phyloP scores from a whole-genome alignment of 352 stramenopile species.

The Phytophthora fragariaefolia region DNA sequence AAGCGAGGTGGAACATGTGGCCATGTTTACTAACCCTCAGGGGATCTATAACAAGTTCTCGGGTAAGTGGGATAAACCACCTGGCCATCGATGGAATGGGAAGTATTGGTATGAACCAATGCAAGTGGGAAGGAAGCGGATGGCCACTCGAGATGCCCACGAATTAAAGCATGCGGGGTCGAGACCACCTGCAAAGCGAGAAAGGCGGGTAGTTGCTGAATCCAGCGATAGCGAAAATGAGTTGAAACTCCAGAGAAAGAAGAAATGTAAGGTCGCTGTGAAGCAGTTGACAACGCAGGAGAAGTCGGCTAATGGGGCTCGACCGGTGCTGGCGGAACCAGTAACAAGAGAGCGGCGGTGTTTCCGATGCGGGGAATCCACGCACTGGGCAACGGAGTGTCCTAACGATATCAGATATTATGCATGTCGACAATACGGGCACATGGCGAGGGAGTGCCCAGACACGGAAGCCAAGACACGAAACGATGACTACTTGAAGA shows the following conservation, averaged over 20 bases:
- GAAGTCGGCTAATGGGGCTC: not conserved
- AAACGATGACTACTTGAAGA: not conserved
- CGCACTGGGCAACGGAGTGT: not conserved
- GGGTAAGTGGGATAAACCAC: no score
- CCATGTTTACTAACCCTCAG: no score
- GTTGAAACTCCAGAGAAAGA: not conserved
- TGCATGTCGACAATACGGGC: not conserved
- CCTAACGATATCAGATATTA: not conserved
- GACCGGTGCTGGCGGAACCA: not conserved
- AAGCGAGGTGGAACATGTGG: not conserved
- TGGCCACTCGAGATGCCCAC: no score
- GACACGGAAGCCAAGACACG: not conserved
- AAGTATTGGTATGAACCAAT: no score
- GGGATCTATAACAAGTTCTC: no score
- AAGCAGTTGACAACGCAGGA: not conserved
- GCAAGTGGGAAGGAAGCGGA: no score
- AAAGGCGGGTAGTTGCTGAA: not conserved
- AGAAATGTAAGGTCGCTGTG: not conserved
- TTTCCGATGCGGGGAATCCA: not conserved
- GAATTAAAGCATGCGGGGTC: no score
- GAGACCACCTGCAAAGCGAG: not conserved
- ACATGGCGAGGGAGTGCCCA: not conserved
- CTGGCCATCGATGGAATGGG: no score
- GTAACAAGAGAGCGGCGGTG: not conserved
- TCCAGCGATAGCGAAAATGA: not conserved